phyloP scores from a whole-genome alignment of 2,329 filamentous ascomycete genomes.

The Biscogniauxia sp. region DNA sequence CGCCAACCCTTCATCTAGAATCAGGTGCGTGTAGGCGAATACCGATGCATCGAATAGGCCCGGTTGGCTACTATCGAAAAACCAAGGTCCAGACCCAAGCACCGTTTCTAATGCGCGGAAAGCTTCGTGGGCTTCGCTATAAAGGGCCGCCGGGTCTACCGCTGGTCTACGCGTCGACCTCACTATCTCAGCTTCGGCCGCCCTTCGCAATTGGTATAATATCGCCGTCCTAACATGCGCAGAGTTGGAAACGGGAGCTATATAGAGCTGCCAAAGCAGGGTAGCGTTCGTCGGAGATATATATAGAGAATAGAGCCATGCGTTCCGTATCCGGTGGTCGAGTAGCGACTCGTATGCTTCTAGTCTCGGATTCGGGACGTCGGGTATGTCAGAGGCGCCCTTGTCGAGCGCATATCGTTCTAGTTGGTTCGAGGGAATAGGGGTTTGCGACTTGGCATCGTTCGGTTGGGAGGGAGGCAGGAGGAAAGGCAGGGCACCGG shows the following conservation, averaged over 20 bases:
- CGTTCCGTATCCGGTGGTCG: conserved; percentile 74
- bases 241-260: conserved; percentile 60
- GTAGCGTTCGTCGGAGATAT: conserved; percentile 65
- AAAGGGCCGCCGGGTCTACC: conserved; percentile 42
- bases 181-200: conserved; percentile 72
- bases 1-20: conserved; percentile 62
- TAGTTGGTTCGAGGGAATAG: conserved; percentile 64
- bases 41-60: conserved; percentile 83
- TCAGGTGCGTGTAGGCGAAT: conserved; percentile 83
- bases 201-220: conserved; percentile 64
- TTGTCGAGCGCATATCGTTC: conserved; percentile 64
- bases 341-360: conserved; percentile 79
- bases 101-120: conserved; percentile 45
- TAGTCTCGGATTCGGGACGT: conserved; percentile 54
- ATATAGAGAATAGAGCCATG: conserved; percentile 87
- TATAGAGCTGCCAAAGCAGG: conserved; percentile 71
- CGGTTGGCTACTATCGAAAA: conserved; percentile 52
- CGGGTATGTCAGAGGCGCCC: conserved; percentile 40
- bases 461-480: conserved; percentile 51
- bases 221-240: conserved; percentile 61
- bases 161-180: conserved; percentile 46
- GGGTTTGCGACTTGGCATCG: conserved; percentile 31
- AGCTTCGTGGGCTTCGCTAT: conserved; percentile 43
- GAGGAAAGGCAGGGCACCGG: conserved; percentile 84
- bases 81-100: conserved; percentile 44